Percentiles rank a stretch among this genome's conserved stretches.
These are phyloP conservation scores for Cyclocybe cylindracea DNA, from an alignment of 768 basidiomycete species.

Conservation along the genomic window DNA sequence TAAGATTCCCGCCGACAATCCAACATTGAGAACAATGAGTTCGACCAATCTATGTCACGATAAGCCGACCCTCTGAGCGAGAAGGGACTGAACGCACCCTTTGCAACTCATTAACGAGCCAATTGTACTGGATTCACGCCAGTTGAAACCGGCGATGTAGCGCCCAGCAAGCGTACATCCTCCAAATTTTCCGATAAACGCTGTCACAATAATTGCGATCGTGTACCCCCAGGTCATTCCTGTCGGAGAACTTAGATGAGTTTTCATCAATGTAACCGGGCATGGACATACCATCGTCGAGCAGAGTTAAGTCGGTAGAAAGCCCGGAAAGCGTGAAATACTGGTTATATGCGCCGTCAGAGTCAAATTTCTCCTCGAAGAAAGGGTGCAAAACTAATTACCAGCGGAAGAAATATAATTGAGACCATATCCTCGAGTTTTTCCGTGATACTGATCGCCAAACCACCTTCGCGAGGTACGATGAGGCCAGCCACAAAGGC, in stretches of 20 bases:
- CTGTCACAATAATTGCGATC: slow-evolving; percentile 72
- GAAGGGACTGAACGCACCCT: slow-evolving; percentile 50
- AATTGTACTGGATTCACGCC: slow-evolving; percentile 81
- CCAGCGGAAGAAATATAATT: slow-evolving; percentile 86
- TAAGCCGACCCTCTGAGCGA: neutral
- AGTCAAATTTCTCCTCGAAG: neutral
- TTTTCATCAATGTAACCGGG: neutral
- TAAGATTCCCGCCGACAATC: slow-evolving; percentile 78
- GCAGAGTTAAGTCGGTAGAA: slow-evolving; percentile 82
- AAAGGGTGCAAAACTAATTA: slow-evolving; percentile 30
- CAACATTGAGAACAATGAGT: slow-evolving; percentile 95
- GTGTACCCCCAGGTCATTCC: slow-evolving; percentile 89
- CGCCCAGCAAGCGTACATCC: slow-evolving; percentile 77
- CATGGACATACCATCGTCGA: slow-evolving; percentile 61
- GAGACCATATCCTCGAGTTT: slow-evolving; percentile 96
- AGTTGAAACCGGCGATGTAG: slow-evolving; percentile 67
- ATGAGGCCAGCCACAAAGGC: slow-evolving; percentile 82
- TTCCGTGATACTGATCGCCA: slow-evolving; percentile 86
- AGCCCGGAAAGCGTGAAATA: slow-evolving; percentile 95
- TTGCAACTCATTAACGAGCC: slow-evolving; percentile 96
- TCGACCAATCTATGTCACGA: slow-evolving; percentile 67
- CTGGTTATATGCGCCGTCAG: slow-evolving; percentile 32
- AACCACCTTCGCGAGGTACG: slow-evolving; percentile 86
- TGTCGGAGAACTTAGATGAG: slow-evolving; percentile 16
- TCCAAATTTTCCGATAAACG: slow-evolving; percentile 88